Base-by-base conservation (phyloP, 2,329 filamentous ascomycete genomes). In the Didymella glomerata region DNA sequence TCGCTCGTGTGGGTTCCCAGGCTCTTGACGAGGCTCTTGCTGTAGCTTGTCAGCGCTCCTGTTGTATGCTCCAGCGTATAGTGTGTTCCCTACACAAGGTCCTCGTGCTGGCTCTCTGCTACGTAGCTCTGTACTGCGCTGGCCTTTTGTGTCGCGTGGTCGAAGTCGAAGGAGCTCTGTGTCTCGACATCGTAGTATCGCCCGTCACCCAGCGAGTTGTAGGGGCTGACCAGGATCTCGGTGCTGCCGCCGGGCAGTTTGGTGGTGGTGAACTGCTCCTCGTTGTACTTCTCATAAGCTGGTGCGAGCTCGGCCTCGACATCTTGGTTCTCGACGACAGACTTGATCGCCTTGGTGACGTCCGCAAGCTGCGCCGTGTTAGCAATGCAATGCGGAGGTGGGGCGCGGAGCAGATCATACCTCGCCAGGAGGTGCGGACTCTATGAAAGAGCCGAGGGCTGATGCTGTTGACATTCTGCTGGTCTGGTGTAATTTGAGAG, bases 341-440 rank as follows among this genome's bases (percentile, higher is more conserved):
- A 84, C 79, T 97, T 96, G 83, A 99, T 96, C 76, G 97, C 95
- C 79, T 91, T 90, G 67, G 96, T 87, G 67, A 97, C 92, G 82
- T 97, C 93, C 78, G 87, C 85, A 68, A 97, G 89, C 92, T 96
- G 67, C 51, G 59, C 34, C 32, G 28, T 65, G 67, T 74, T 70
- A 77, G 69, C 60, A 50, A 28, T 16, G 32, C 25, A 1, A 27
- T 36, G 20, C 25, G 32, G 40, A 30, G n/a, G 50, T 48, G 50
- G 45, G 54, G 32, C 16, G 54, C 25, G 40, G 48, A 42, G 41
- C 42, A 46, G 27, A 34, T 77, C 81, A 71, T 86, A 97, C 94
- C 90, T 99, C 95, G 83, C 95, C 95, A 22, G 95, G 95, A 47
- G 95, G 95, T 71, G 95, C 93, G 74, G 92, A 92, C 82, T 96